These are phyloP conservation scores for Polygonum maritimum DNA, from an alignment of 148 eudicot genomes.

Conservation along the genomic window DNA sequence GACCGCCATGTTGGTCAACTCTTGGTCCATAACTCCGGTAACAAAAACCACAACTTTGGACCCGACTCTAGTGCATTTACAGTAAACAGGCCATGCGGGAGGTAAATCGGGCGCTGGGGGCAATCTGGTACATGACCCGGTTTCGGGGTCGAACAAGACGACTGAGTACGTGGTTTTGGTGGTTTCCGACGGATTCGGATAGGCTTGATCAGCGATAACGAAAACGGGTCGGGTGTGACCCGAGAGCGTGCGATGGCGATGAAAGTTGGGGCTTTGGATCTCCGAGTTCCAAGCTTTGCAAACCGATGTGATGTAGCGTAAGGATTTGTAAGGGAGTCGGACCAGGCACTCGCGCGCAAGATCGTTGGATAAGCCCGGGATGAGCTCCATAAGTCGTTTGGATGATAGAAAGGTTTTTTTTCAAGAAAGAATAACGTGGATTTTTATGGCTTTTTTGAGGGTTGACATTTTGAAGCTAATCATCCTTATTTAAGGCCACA, in stretches of 20 bases:
- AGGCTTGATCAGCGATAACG: constrained; percentile 12
- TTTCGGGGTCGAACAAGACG: constrained; percentile 32
- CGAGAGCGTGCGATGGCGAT: not conserved
- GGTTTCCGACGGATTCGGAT: constrained; percentile 15
- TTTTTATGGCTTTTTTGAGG: too few relatives aligned
- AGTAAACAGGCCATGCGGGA: constrained; percentile 48
- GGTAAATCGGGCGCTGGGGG: constrained; percentile 35
- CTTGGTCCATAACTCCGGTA: constrained; percentile 44
- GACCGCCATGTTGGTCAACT: constrained; percentile 47
- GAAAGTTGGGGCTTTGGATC: not conserved
- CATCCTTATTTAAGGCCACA: too few relatives aligned
- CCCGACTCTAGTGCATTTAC: constrained; percentile 48
- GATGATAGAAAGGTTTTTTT: too few relatives aligned
- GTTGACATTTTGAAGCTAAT: too few relatives aligned
- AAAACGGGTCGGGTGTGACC: not conserved
- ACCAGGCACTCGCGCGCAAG: constrained; percentile 57
- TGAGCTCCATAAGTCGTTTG: constrained; percentile 22
- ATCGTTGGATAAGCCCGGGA: constrained; percentile 53
- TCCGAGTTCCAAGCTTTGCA: constrained; percentile 41
- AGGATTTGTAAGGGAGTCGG: constrained; percentile 31
- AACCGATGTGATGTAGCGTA: constrained; percentile 35
- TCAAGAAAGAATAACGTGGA: too few relatives aligned
- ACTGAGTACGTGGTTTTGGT: constrained; percentile 44
- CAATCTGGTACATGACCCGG: constrained; percentile 37
- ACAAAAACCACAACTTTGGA: constrained; percentile 33